Percentiles rank a stretch among this genome's conserved stretches.
These are phyloP conservation scores for Gnetum montanum DNA, from an alignment of 75 land plant genomes.

Conservation along the genomic window DNA sequence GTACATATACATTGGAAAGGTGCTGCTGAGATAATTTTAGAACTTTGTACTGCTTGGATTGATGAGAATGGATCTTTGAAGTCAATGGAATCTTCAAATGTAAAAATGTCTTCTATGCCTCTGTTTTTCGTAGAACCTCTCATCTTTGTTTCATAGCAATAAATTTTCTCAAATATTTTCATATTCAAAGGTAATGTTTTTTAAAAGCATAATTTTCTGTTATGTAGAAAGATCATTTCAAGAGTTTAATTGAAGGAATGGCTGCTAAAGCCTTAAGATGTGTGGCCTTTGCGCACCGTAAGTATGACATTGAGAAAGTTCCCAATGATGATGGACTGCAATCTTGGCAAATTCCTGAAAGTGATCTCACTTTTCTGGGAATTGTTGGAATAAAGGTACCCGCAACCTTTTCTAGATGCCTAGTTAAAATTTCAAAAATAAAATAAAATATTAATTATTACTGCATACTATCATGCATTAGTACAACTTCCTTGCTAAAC, in stretches of 20 bases:
- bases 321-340: conserved; percentile 39
- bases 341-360: conserved; percentile 58
- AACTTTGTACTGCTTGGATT: conserved; percentile 33
- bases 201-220: too few species aligned
- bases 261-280: conserved; percentile 75
- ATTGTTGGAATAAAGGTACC: conserved; percentile 81
- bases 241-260: conserved; percentile 58
- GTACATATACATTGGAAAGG: conserved; percentile 62
- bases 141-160: too few species aligned
- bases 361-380: conserved; percentile 50
- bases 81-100: conserved; percentile 17
- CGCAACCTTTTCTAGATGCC: neutral
- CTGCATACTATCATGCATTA: too few species aligned
- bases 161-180: too few species aligned
- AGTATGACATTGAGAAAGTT: conserved; percentile 21
- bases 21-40: conserved; percentile 47
- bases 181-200: too few species aligned
- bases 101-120: too few species aligned
- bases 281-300: conserved; percentile 71
- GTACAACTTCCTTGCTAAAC: too few species aligned
- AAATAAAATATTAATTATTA: too few species aligned
- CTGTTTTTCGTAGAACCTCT: too few species aligned
- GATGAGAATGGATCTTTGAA: conserved; percentile 43
- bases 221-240: conserved; percentile 26
- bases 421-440: too few species aligned